Percentiles rank a stretch among this genome's conserved stretches.
phyloP scores from a whole-genome alignment of 306 rosid species.

The Begonia masoniana region DNA sequence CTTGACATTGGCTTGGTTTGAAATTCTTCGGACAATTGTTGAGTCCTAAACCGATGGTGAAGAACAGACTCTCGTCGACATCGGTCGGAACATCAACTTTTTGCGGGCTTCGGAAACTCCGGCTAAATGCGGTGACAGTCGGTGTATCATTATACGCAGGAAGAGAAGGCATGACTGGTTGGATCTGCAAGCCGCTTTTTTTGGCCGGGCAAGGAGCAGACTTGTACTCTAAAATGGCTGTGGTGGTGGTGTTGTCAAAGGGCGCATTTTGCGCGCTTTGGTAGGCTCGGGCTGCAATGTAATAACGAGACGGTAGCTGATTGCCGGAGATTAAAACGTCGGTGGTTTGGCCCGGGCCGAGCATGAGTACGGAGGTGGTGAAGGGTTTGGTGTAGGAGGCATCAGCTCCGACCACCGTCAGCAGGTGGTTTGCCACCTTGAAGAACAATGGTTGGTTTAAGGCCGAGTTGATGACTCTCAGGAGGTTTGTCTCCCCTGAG shows the following conservation, averaged over 20 bases:
- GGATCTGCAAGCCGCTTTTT: conserved; percentile 17
- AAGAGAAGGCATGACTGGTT: conserved; percentile 47
- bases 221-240: conserved; percentile 70
- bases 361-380: conserved; percentile 66
- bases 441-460: conserved; percentile 70
- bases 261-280: conserved; percentile 64
- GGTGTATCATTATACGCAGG: conserved; percentile 80
- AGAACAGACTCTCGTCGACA: conserved; percentile 61
- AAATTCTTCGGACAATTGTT: conserved; percentile 52
- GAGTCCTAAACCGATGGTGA: conserved; percentile 69
- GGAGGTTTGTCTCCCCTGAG: conserved; percentile 62
- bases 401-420: conserved; percentile 77
- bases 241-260: conserved; percentile 83
- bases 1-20: conserved; percentile 34
- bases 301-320: conserved; percentile 55
- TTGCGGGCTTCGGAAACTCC: conserved; percentile 38
- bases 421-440: conserved; percentile 60
- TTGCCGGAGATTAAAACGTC: conserved; percentile 67
- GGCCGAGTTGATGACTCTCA: conserved; percentile 62
- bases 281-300: conserved; percentile 73
- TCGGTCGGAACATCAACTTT: conserved; percentile 51
- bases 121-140: conserved; percentile 59
- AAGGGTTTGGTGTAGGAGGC: conserved; percentile 81
- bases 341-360: conserved; percentile 96
- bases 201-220: conserved; percentile 42